phyloP scores from a whole-genome alignment of 192 early-diverging fungal genomes.

The Coemansia furcata region DNA sequence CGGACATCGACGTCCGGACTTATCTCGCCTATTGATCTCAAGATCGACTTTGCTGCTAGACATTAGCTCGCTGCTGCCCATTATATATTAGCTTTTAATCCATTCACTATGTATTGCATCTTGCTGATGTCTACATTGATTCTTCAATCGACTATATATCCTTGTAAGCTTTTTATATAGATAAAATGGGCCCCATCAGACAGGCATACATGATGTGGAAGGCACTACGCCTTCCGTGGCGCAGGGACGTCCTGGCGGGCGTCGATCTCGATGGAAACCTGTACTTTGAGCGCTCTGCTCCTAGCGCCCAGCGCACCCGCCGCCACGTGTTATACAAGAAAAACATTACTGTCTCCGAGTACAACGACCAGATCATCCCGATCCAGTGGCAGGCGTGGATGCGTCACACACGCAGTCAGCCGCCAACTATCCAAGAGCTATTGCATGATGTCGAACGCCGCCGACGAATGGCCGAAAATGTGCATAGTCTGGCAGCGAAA shows the following conservation, averaged over 20 bases:
- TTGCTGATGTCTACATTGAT: neutral
- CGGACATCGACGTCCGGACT: slow-evolving; percentile 34
- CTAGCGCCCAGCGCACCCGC: slow-evolving; percentile 18
- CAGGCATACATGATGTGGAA: slow-evolving; percentile 37
- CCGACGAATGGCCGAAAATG: slow-evolving; percentile 25
- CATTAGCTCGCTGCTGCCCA: slow-evolving; percentile 8
- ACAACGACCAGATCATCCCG: slow-evolving; percentile 40
- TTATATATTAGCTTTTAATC: neutral
- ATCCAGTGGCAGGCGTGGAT: slow-evolving; percentile 55
- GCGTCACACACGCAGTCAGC: slow-evolving; percentile 39
- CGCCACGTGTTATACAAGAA: slow-evolving; percentile 36
- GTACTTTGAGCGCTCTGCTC: slow-evolving; percentile 43
- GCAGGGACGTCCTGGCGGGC: slow-evolving; percentile 31
- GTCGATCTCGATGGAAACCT: slow-evolving; percentile 44
- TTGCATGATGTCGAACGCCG: slow-evolving; percentile 34
- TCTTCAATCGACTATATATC: neutral
- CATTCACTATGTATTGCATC: neutral
- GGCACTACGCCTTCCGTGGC: slow-evolving; percentile 47
- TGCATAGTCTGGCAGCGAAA: slow-evolving; percentile 13
- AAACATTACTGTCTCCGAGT: slow-evolving; percentile 29
- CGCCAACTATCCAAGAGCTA: slow-evolving; percentile 35
- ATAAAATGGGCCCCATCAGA: slow-evolving; percentile 20
- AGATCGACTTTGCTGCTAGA: slow-evolving; percentile 22
- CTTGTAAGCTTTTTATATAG: neutral
- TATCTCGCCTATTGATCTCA: slow-evolving; percentile 42